A percentile compares a stretch with the other conserved stretches of the same genome.
phyloP scores from a whole-genome alignment of 768 basidiomycete species.

The Trametes sanguinea region DNA sequence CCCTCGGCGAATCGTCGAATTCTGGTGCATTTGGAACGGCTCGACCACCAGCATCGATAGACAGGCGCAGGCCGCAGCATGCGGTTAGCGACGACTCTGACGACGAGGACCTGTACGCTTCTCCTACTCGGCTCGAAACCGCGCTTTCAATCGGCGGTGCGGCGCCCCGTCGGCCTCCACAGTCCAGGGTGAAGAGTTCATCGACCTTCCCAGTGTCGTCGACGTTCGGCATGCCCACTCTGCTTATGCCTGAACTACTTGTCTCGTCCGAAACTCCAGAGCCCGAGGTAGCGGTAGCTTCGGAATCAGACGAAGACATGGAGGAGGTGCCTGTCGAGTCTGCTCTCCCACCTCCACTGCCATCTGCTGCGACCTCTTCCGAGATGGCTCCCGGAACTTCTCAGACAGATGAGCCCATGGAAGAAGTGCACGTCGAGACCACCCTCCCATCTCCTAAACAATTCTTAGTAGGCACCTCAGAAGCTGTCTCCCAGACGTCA shows the following conservation, averaged over 20 bases:
- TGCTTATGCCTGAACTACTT: slow-evolving; percentile 27
- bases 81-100: slow-evolving; percentile 24
- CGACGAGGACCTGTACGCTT: slow-evolving; percentile 51
- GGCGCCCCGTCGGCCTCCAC: slow-evolving; percentile 36
- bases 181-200: slow-evolving; percentile 4
- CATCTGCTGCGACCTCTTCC: background rate
- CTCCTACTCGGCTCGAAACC: slow-evolving; percentile 63
- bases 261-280: background rate
- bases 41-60: slow-evolving; percentile 2
- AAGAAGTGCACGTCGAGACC: slow-evolving; percentile 34
- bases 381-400: background rate
- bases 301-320: slow-evolving; percentile 39
- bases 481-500: no score
- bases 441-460: no score
- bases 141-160: slow-evolving; percentile 68
- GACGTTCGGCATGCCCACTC: slow-evolving; percentile 41
- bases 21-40: background rate
- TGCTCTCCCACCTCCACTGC: background rate
- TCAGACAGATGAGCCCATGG: slow-evolving; percentile 43
- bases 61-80: slow-evolving; percentile 5
- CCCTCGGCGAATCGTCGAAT: slow-evolving; percentile 12
- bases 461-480: no score
- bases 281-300: slow-evolving; percentile 8
- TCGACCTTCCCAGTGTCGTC: slow-evolving; percentile 24
- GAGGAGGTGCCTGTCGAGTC: slow-evolving; percentile 33